Base-by-base conservation (phyloP, 2,329 filamentous ascomycete species). In the Lachnum nothofagi region DNA sequence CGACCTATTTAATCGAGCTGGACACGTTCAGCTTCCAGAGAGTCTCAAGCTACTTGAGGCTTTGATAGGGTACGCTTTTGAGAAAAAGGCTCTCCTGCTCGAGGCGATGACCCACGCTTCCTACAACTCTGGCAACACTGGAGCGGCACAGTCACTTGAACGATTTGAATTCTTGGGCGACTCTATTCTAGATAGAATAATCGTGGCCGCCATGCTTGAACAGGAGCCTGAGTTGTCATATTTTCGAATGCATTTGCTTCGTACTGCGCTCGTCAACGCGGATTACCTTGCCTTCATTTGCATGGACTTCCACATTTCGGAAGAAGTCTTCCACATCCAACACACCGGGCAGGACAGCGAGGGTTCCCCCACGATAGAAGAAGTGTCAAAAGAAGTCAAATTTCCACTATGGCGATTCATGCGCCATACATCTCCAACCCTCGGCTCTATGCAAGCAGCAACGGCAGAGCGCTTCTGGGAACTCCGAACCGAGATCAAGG, bases 91-190 rank as follows among this genome's bases (percentile, higher is more conserved):
- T 0, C 71, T 95, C 0, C 74, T 96, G 1, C 62, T 86, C 0
- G 88, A 96, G 68, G 86, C 91, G 2, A 72, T 91, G 42, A 95
- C 90, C 0, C 91, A 96, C 62, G 72, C 80, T 0, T 91, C 87
- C 0, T 73, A 64, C 58, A 67, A 63, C 37, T 48, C 65, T 4
- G 75, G 73, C 43, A 70, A n/a, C n/a, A n/a, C n/a, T n/a, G n/a
- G n/a, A n/a, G n/a, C n/a, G n/a, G n/a, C 75, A 4, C 72, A 72
- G 2, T 73, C 68, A 19, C 75, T 81, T 10, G 86, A 96, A 57
- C 79, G 90, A 0, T 76, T 96, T 1, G 91, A 96, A 62, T 95
- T 93, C 60, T 71, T 96, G 0, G 91, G 91, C 1, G 91, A 97
- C 59, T 80, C 89, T 0, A 73, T 96, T 2, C 78, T 97, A 0